Evolutionary conservation across 768 basidiomycete genomes (phyloP), one percentile per base, ranked within the genome.

Genomic region (Postia placenta): DNA sequence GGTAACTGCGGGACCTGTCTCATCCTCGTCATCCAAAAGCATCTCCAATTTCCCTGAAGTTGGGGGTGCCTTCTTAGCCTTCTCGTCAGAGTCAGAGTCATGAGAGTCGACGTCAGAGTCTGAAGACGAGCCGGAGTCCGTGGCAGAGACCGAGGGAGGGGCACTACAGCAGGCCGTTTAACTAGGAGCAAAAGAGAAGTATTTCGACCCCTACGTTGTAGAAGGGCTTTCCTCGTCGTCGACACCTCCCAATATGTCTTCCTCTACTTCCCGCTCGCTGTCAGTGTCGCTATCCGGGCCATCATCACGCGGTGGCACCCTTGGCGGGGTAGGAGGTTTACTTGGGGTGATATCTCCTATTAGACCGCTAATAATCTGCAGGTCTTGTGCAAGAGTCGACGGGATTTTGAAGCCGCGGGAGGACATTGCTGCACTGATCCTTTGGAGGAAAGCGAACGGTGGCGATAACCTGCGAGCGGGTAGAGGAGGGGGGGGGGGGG

Each of bases 261-360:
- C 83, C 53, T 83, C 84, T 39, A 87, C 80, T 61, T 88, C 88
- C 33, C 80, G 79, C 59, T 86, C 85, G 52, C 86, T 88, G 48
- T 74, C 79, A 33, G 64, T 66, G 39, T 78, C 78, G 50, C 60
- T 67, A 39, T 63, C 61, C 17, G 71, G 77, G 55, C 60, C 67
- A 46, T 80, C 75, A 11, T 53, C 45, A 5, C 48, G 36, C 17
- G 44, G 23, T 15, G 9, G 12, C 37, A 43, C 27, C 20, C 25
- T 38, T 27, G 56, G 7, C 4, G 41, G 19, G 19, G 48, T n/a
- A 5, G 26, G 11, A 24, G 42, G 15, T 43, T 51, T 52, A 44
- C 39, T 52, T 11, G 51, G 28, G 20, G 47, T n/a, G 11, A 62
- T 42, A 0, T 65, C 60, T 15, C 79, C 81, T 49, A 90, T 66